A percentile compares a stretch with the other conserved stretches of the same genome.
phyloP scores from a whole-genome alignment of 2,329 filamentous ascomycete genomes.

The Hypoxylon sp. region DNA sequence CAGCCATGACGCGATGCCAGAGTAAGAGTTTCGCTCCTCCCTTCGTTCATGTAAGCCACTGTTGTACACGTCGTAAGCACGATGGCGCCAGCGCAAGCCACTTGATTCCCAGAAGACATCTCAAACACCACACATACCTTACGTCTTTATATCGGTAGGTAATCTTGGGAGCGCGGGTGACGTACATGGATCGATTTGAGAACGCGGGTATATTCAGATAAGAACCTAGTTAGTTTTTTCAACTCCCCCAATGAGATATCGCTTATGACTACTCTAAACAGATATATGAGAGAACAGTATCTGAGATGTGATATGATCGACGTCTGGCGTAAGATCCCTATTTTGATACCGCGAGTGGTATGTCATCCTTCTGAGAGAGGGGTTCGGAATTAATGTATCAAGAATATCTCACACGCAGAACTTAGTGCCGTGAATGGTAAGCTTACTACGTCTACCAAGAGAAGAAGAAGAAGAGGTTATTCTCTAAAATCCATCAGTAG shows the following conservation, averaged over 20 bases:
- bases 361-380: background rate
- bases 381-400: background rate
- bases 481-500: background rate
- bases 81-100: constrained; percentile 9
- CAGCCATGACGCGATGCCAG: background rate
- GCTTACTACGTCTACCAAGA: background rate
- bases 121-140: background rate
- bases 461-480: background rate
- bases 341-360: background rate
- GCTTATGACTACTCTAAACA: background rate
- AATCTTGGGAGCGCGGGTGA: background rate
- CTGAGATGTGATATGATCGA: background rate
- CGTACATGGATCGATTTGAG: background rate
- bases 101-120: background rate
- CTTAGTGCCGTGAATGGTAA: background rate
- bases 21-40: constrained; percentile 5
- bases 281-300: background rate
- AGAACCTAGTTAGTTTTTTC: background rate
- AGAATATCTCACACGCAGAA: background rate
- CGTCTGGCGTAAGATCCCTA: background rate
- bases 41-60: constrained; percentile 26
- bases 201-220: background rate
- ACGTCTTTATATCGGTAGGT: background rate
- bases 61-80: constrained; percentile 25
- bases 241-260: background rate